Evolutionary conservation across 305 asterid species (phyloP), one percentile per base, ranked within the genome.

Genomic region (Nicotiana rustica): DNA sequence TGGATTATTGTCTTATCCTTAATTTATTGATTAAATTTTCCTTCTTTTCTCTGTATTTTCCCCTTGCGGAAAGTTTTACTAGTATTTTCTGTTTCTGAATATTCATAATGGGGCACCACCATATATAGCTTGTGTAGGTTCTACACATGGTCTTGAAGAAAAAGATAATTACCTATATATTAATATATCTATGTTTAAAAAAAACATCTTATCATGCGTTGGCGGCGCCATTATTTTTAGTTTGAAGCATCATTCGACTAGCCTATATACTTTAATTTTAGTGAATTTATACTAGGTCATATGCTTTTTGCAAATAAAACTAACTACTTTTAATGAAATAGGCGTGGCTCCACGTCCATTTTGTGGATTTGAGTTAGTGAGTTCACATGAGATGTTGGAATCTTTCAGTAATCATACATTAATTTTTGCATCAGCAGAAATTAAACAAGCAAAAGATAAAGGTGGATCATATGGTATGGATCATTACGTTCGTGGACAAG

Each of bases 171-270:
- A 4, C 19, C 35, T 56, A 68, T 15, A 68, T 25, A 9, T 18
- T 70, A 68, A 38, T 44, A 8, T 8, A 44, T 44, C 13, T 36
- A 57, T 38, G 44, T 29, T 9, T 1, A 29, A 33, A 59, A 38
- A 36, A 69, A 78, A 84, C 64, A 52, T 8, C 81, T 41, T 41
- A 84, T 80, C 86, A 84, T 84, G 86, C 79, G 44, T 57, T 65
- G 82, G 82, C 84, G 86, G 86, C 86, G 78, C 79, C 49, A 79
- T 18, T 75, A 73, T 21, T 12, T 73, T 76, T 44, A 33, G 10
- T n/a, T 82, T 59, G 0, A 49, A 68, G 4, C 14, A 49, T 52
- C 64, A 49, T 75, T 75, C 7, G 15, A 8, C 55, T 75, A 15
- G 17, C 64, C 44, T 29, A 52, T 75, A 2, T 29, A 73, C 19